phyloP scores from a whole-genome alignment of 192 early-diverging fungal genomes.

The Linderina pennispora region DNA sequence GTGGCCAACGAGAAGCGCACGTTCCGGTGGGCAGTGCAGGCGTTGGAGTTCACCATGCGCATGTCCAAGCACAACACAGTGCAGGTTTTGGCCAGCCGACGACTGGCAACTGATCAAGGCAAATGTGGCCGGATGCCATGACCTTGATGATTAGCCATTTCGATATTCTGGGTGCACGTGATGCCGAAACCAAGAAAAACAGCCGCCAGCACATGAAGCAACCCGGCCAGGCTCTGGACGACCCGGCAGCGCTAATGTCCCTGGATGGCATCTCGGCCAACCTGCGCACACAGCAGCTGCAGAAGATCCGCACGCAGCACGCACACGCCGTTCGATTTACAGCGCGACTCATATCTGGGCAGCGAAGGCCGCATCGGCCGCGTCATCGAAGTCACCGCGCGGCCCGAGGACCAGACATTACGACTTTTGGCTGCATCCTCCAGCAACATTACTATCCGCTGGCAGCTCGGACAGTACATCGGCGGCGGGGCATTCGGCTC shows the following conservation, averaged over 20 bases:
- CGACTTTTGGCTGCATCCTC: conserved; percentile 70
- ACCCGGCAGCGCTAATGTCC: conserved; percentile 26
- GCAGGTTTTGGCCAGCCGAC: conserved; percentile 54
- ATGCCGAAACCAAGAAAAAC: conserved; percentile 18
- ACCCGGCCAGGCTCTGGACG: conserved; percentile 10
- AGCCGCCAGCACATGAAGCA: conserved; percentile 15
- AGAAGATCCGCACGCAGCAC: conserved; percentile 27
- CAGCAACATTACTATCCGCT: conserved; percentile 73
- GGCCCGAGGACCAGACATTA: conserved; percentile 74
- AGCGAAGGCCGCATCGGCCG: conserved; percentile 53
- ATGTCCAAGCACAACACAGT: conserved; percentile 69
- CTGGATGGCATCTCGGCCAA: conserved; percentile 35
- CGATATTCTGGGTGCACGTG: conserved; percentile 66
- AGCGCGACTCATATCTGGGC: conserved; percentile 22
- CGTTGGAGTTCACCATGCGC: conserved; percentile 76
- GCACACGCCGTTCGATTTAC: conserved; percentile 21
- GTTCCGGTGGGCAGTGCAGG: conserved; percentile 78
- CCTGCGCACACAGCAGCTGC: conserved; percentile 31
- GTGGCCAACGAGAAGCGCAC: conserved; percentile 71
- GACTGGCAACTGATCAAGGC: conserved; percentile 67
- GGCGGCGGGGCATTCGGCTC: conserved; percentile 85
- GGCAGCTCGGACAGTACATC: conserved; percentile 80
- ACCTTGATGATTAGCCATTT: conserved; percentile 76
- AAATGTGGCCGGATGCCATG: conserved; percentile 73
- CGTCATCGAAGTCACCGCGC: conserved; percentile 63